These are phyloP conservation scores for Centrapalus pauciflorus DNA, from an alignment of 129 eudicot species.

Conservation along the genomic window DNA sequence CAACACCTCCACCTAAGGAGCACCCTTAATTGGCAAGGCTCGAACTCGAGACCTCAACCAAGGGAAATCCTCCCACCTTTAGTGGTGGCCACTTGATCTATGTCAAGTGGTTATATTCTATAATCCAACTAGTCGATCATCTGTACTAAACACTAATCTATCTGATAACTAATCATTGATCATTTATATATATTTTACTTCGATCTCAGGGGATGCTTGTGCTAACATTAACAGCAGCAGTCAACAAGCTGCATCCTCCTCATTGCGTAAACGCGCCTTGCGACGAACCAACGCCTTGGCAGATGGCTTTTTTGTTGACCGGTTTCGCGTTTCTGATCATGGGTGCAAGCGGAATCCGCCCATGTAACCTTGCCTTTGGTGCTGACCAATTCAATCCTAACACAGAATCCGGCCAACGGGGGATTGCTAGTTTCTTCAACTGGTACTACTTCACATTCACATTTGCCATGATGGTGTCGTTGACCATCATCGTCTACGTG, in stretches of 20 bases:
- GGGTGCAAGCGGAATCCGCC: constrained; percentile 51
- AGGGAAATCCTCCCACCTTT: too few species aligned
- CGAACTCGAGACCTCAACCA: too few species aligned
- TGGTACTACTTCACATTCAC: constrained; percentile 60
- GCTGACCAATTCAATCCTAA: constrained; percentile 53
- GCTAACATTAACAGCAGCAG: constrained; percentile 45
- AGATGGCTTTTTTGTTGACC: constrained; percentile 34
- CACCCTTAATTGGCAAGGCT: too few species aligned
- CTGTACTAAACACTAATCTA: too few species aligned
- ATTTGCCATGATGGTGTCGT: constrained; percentile 45
- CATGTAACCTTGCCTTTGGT: constrained; percentile 54
- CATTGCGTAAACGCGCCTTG: constrained; percentile 32
- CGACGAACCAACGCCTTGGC: constrained; percentile 41
- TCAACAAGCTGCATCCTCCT: constrained; percentile 45
- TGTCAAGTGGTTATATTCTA: too few species aligned
- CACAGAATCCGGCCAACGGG: constrained; percentile 42
- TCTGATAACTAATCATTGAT: too few species aligned
- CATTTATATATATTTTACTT: background rate
- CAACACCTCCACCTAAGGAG: too few species aligned
- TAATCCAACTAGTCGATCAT: too few species aligned
- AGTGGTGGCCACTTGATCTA: too few species aligned
- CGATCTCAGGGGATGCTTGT: constrained; percentile 62
- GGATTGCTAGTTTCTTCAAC: constrained; percentile 50
- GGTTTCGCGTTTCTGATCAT: constrained; percentile 29
- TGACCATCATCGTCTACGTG: constrained; percentile 43